Evolutionary conservation across 345 rosid species (phyloP).

Genomic region (Toxicodendron radicans): DNA sequence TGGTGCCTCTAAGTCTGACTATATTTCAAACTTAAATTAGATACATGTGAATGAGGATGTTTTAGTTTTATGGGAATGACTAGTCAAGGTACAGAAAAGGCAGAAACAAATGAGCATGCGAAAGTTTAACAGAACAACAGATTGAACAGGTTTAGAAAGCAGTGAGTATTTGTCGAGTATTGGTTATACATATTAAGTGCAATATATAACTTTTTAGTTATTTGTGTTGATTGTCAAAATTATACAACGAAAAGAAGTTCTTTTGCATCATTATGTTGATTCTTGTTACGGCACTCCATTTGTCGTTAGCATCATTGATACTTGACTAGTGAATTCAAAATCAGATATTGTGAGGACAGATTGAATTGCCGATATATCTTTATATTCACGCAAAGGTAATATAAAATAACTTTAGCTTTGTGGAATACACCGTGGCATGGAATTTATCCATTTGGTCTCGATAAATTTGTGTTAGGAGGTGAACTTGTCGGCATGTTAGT

Average conservation of each 20-base stretch:
- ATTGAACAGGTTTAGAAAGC: not conserved
- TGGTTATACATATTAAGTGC: not conserved
- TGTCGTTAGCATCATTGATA: conserved; percentile 24
- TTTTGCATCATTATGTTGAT: not conserved
- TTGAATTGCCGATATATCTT: conserved; percentile 27
- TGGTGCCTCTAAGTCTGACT: not conserved
- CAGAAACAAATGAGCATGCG: not conserved
- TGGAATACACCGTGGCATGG: conserved; percentile 28
- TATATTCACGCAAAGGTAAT: conserved; percentile 19
- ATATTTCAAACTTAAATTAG: not conserved
- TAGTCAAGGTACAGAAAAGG: not conserved
- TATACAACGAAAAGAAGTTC: not conserved
- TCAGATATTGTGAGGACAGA: conserved; percentile 17
- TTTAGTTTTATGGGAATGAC: not conserved
- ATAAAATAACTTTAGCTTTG: conserved; percentile 18
- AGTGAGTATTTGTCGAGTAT: not conserved
- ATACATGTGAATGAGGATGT: not conserved
- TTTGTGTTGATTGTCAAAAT: not conserved
- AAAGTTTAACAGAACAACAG: not conserved
- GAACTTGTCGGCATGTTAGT: conserved; percentile 19
- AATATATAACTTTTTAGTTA: too few species aligned
- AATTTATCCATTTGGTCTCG: conserved; percentile 19
- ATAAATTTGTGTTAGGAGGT: conserved; percentile 9
- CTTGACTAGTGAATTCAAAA: conserved; percentile 24
- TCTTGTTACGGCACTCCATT: conserved; percentile 9